Base-by-base conservation (phyloP, 1,284 basidiomycete genomes). In the Anthracocystis setariae region DNA sequence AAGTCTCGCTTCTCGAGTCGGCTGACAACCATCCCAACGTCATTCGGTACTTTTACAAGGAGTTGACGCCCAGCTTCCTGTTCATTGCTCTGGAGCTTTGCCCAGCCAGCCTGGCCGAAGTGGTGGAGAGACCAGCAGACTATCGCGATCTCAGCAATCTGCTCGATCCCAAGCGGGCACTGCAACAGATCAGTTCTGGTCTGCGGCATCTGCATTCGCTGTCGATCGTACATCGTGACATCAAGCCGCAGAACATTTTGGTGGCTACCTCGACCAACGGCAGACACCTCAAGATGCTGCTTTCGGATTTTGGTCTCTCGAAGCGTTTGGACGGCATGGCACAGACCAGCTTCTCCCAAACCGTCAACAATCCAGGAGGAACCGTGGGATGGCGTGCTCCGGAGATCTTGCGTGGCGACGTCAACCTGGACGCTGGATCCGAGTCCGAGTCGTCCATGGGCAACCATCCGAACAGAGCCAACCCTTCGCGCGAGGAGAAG, bases 171-270 rank as follows among this genome's bases (percentile, higher is more conserved):
- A 96, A 96, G 83, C 89, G 89, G 62, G 94, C 94, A 0, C 84
- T 98, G 63, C 87, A 86, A 49, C 93, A 98, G 84, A 91, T 98
- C 65, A 89, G 93, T 0, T 88, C 90, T 13, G 95, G 95, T 3
- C 83, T 99, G 56, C 88, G 90, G 53, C 94, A 98, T 83, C 86
- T 98, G 9, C 95, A 99, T 82, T 91, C 89, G 23, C 88, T 98
- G 78, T 97, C 96, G 84, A 92, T 98, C 72, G 90, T 98, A 21
- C 96, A 98, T 85, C 89, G 96, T 25, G 95, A 98, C 82, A 96
- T 98, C 84, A 98, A 98, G 82, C 95, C 95, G 4, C 94, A 96
- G 84, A 98, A 99, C 81, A 98, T 99, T 57, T 87, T 98, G 8
- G 88, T 98, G n/a, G 65, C 61, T 32, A 76, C 55, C 1, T 71